phyloP scores from a whole-genome alignment of 2,329 filamentous ascomycete genomes.

The Colletotrichum sp. region DNA sequence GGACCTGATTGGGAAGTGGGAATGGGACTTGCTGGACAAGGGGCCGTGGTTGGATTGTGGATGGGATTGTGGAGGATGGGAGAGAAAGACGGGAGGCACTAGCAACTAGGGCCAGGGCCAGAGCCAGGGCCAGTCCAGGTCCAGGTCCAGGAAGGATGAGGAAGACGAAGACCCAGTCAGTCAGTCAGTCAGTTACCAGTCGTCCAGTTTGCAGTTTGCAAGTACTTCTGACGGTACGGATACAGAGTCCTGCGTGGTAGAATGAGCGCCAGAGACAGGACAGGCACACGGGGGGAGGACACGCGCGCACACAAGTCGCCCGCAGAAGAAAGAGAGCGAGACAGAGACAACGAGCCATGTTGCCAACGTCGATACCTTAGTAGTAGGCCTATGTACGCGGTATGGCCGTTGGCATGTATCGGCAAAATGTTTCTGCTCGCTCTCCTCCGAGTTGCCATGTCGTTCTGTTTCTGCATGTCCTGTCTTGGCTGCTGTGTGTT shows the following conservation, averaged over 20 bases:
- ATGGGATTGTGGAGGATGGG: slow-evolving; percentile 3
- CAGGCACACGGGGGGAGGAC: background rate
- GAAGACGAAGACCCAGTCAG: background rate
- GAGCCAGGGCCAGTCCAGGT: background rate
- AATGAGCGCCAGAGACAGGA: slow-evolving; percentile 5
- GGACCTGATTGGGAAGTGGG: slow-evolving; percentile 13
- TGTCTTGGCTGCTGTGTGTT: background rate
- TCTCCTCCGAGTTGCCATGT: background rate
- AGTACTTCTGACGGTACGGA: background rate
- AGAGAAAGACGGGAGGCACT: slow-evolving; percentile 1
- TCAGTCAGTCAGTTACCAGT: background rate
- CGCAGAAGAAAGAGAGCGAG: background rate
- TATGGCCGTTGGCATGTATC: background rate
- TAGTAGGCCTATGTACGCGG: background rate
- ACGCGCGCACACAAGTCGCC: background rate
- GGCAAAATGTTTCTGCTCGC: background rate
- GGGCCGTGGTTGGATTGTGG: background rate
- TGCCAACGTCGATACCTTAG: background rate
- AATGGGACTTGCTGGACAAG: background rate
- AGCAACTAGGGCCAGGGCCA: background rate
- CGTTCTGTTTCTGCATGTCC: background rate
- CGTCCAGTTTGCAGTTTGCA: background rate
- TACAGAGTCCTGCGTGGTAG: background rate
- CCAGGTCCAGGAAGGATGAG: background rate
- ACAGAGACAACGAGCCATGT: background rate